A percentile compares a stretch with the other conserved stretches of the same genome.
Evolutionary conservation across 2,329 filamentous ascomycete genomes (phyloP).

Genomic region (Cyphellophora europaea): DNA sequence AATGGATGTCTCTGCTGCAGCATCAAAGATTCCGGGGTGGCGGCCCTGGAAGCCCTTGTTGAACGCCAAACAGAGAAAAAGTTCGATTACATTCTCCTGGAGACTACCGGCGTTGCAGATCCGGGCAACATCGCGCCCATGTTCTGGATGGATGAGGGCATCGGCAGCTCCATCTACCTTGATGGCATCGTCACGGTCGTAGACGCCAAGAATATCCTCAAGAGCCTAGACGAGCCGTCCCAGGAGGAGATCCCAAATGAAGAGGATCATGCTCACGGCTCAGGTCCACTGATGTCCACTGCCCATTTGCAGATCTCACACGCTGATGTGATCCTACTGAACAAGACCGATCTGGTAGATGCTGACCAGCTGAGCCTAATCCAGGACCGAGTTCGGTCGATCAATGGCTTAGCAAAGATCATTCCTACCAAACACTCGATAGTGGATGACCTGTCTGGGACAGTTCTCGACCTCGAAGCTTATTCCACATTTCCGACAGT

Average conservation of each 20-base stretch:
- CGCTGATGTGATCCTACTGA: conserved; percentile 88
- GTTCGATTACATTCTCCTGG: conserved; percentile 95
- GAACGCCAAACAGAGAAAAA: conserved; percentile 64
- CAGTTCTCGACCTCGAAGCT: conserved; percentile 82
- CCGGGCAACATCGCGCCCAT: conserved; percentile 90
- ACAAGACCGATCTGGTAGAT: conserved; percentile 81
- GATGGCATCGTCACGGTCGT: conserved; percentile 95
- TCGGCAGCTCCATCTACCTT: conserved; percentile 90
- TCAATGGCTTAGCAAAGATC: conserved; percentile 82
- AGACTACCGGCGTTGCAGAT: conserved; percentile 91
- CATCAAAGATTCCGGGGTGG: conserved; percentile 91
- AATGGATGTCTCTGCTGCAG: conserved; percentile 98
- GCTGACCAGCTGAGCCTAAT: conserved; percentile 60
- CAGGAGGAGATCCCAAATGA: conserved; percentile 37
- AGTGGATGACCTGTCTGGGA: conserved; percentile 73
- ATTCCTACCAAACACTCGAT: conserved; percentile 71
- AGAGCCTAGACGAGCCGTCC: conserved; percentile 62
- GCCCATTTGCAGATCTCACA: conserved; percentile 96
- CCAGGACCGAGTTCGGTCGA: conserved; percentile 62
- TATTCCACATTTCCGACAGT: conserved; percentile 69
- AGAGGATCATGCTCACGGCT: conserved; percentile 23
- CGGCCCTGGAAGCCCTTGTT: conserved; percentile 93
- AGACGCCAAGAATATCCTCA: conserved; percentile 85
- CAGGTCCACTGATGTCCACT: conserved; percentile 70
- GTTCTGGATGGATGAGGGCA: conserved; percentile 95